Evolutionary conservation across 2,329 filamentous ascomycete genomes (phyloP).

Genomic region (Penicillium sp.): DNA sequence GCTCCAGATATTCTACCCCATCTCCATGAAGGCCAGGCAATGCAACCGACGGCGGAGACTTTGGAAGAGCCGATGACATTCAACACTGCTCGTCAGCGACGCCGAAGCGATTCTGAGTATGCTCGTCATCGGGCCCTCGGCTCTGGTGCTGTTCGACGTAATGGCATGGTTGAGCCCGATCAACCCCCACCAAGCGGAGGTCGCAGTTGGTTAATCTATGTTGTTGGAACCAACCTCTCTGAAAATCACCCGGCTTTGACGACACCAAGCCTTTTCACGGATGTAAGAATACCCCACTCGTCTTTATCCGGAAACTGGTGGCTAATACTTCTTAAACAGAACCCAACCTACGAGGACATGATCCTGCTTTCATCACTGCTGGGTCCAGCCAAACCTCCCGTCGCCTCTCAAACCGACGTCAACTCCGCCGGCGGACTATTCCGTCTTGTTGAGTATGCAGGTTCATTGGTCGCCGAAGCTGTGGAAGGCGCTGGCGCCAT

Average conservation of each 20-base stretch:
- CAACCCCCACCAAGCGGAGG: conserved; percentile 51
- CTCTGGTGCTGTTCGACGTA: conserved; percentile 61
- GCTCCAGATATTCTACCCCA: conserved; percentile 40
- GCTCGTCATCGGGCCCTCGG: conserved; percentile 57
- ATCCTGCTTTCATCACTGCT: conserved; percentile 65
- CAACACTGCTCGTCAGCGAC: conserved; percentile 52
- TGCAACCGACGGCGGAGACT: conserved; percentile 40
- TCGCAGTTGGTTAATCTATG: conserved; percentile 71
- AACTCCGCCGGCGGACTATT: conserved; percentile 62
- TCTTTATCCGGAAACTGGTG: background rate
- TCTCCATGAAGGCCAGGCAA: conserved; percentile 39
- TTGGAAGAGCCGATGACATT: conserved; percentile 45
- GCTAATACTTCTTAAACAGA: conserved; percentile 35
- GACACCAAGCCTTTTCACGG: conserved; percentile 68
- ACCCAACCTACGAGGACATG: conserved; percentile 71
- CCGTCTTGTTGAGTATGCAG: conserved; percentile 48
- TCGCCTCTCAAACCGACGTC: conserved; percentile 65
- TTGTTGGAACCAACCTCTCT: conserved; percentile 67
- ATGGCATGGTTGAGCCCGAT: conserved; percentile 64
- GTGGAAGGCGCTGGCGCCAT: conserved; percentile 40
- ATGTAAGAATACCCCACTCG: conserved; percentile 48
- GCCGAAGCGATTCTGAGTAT: conserved; percentile 61
- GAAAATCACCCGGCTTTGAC: conserved; percentile 70
- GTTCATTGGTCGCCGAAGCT: conserved; percentile 50
- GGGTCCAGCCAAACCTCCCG: conserved; percentile 67